Conservation (phyloP, 305 asterid species). For the Ilex paraguariensis region DNA sequence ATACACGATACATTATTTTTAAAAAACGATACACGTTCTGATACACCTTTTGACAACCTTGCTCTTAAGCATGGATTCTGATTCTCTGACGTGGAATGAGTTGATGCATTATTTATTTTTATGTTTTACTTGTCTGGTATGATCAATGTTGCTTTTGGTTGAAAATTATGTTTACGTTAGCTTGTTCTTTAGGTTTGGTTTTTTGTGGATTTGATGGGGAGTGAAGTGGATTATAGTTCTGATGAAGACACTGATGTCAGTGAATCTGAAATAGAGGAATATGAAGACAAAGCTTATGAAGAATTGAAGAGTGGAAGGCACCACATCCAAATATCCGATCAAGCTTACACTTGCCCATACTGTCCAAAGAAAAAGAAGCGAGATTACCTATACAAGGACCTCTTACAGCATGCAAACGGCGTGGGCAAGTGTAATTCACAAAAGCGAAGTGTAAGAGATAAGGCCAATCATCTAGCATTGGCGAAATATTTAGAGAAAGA, state of each 20-base stretch:
- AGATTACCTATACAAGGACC: constrained; percentile 36
- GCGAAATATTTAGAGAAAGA: constrained; percentile 52
- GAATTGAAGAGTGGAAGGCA: constrained; percentile 47
- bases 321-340: constrained; percentile 33
- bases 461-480: constrained; percentile 60
- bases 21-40: too few relatives aligned
- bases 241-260: constrained; percentile 40
- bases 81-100: too few relatives aligned
- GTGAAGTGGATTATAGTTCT: constrained; percentile 31
- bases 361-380: constrained; percentile 71
- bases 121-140: too few relatives aligned
- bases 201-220: constrained; percentile 31
- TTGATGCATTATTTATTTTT: too few relatives aligned
- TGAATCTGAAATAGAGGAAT: constrained; percentile 39
- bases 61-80: too few relatives aligned
- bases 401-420: constrained; percentile 55
- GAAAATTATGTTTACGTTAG: too few relatives aligned
- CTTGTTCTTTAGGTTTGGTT: neutral
- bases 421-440: constrained; percentile 44
- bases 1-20: too few relatives aligned
- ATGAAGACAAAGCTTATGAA: constrained; percentile 38
- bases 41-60: too few relatives aligned
- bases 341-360: constrained; percentile 55
- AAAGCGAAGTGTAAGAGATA: constrained; percentile 55
- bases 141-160: too few relatives aligned